phyloP scores from a whole-genome alignment of 2,329 filamentous ascomycete species.

The Fragosphaeria purpurea region DNA sequence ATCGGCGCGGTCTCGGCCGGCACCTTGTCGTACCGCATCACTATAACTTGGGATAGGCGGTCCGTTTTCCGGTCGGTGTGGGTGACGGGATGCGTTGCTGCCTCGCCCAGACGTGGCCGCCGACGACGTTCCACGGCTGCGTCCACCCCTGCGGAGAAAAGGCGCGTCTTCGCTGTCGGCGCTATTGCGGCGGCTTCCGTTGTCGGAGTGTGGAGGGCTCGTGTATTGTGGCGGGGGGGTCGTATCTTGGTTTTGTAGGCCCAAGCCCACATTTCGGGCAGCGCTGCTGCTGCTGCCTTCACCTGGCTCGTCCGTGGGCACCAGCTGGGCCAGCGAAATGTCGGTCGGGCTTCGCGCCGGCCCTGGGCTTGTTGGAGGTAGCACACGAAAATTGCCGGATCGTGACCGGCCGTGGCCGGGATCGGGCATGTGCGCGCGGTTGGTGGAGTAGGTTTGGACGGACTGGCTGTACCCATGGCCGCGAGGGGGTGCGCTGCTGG shows the following conservation, averaged over 20 bases:
- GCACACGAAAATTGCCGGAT: constrained; percentile 68
- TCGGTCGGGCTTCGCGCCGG: constrained; percentile 87
- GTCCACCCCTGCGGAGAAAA: constrained; percentile 36
- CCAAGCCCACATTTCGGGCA: constrained; percentile 28
- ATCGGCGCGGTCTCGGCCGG: constrained; percentile 34
- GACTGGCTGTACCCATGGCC: constrained; percentile 36
- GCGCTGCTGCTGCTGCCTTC: constrained; percentile 46
- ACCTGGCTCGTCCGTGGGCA: constrained; percentile 60
- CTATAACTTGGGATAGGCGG: constrained; percentile 78
- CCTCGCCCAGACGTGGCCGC: constrained; percentile 22
- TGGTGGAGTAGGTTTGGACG: constrained; percentile 29
- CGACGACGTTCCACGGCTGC: constrained; percentile 40
- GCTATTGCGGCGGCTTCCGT: constrained; percentile 45
- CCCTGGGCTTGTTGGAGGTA: constrained; percentile 74
- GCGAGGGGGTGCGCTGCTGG: constrained; percentile 26
- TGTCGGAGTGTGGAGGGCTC: constrained; percentile 53
- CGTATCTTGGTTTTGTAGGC: constrained; percentile 45
- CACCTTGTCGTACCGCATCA: constrained; percentile 55
- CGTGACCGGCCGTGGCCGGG: constrained; percentile 62
- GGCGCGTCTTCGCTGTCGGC: constrained; percentile 46
- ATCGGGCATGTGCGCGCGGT: constrained; percentile 32
- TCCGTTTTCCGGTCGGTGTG: constrained; percentile 16
- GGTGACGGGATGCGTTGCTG: constrained; percentile 1
- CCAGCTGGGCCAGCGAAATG: constrained; percentile 83
- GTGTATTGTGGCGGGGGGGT: constrained; percentile 65